Base-by-base conservation (phyloP, 2,329 filamentous ascomycete species). In the Colletotrichum viniferum region DNA sequence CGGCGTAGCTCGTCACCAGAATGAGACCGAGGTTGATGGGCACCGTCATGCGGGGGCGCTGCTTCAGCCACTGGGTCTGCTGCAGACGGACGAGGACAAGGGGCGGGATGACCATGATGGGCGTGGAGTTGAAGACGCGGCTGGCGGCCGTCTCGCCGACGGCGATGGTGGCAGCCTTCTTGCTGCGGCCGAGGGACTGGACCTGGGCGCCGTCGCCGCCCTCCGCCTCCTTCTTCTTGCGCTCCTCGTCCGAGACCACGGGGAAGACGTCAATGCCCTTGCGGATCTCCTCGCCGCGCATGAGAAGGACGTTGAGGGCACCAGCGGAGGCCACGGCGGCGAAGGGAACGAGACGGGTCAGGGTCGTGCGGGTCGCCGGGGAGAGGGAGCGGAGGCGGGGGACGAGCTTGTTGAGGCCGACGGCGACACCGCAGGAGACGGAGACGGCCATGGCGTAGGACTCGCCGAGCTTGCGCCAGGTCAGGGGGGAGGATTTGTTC, bases 31-130 rank as follows among this genome's bases (percentile, higher is more conserved):
- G 85, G 85, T 99, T 99, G 61, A 98, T 87, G 1, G 96, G 95
- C 72, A 94, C 87, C 13, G 95, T 94, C 85, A 96, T 88, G 74
- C 93, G 89, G 8, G 96, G 97, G 78, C 95, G 91, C 77, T 89
- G 88, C 86, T 92, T 92, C 80, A 98, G 86, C 95, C 95, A 98
- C 75, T 93, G 89, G 67, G 92, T 94, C 85, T 93, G 91, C 89
- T 99, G 96, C 80, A 99, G 87, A 79, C 92, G 90, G 68, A 98
- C 94, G 70, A 99, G 90, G 28, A 97, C 86, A 82, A 99, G 88
- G 26, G 97, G 95, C 56, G 97, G 97, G 61, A 99, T 88, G 16
- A 98, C 96, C 97, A 99, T 99, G 86, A 99, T 97, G 13, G 97
- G 97, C 14, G 95, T 97, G 76, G 95, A 94, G 85, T 98, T 99